Base-by-base conservation (phyloP, 2,329 filamentous ascomycete species). In the Dothiorella sarmentorum region DNA sequence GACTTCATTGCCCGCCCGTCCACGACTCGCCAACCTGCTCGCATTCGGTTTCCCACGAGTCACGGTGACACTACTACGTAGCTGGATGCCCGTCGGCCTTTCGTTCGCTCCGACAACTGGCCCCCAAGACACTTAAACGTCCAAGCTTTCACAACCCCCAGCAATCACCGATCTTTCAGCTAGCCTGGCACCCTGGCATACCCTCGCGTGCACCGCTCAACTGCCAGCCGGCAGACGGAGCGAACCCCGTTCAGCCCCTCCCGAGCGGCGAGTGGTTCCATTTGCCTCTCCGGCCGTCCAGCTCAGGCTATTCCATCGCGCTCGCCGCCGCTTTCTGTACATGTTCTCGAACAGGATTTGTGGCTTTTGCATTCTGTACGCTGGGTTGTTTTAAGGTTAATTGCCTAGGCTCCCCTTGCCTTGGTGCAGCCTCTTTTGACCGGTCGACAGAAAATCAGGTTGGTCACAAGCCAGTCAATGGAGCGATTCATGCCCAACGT, bases 11-110 rank as follows among this genome's bases (percentile, higher is more conserved):
- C 49, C 49, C 49, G n/a, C 35, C 10, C 4, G 35, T 24, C 49
- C 49, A 40, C 49, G 49, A 53, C 33, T 53, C 49, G 49, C 35
- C 24, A n/a, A 2, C 20, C 7, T 3, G 27, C 20, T 53, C 49
- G 49, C 49, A 35, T 53, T 42, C 49, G 49, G 22, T 53, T 53
- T 53, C 13, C 24, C 49, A 53, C 35, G 49, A 53, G 49, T 53
- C 49, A 40, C 20, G 13, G 5, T 6, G 20, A n/a, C 49, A 10
- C 49, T 40, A 53, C 18, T 18, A 3, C 31, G 6, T 15, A 15
- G 18, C 35, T 18, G 24, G 11, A 24, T 51, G 45, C 49, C 45
- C 49, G 49, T 40, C 47, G 47, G 11, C 11, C 29, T 37, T n/a
- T 24, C 17, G 33, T n/a, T n/a, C 27, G 27, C 27, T 11, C 27